Evolutionary conservation across 768 basidiomycete genomes (phyloP), one percentile per base, ranked within the genome.

Genomic region (Russula sp.): DNA sequence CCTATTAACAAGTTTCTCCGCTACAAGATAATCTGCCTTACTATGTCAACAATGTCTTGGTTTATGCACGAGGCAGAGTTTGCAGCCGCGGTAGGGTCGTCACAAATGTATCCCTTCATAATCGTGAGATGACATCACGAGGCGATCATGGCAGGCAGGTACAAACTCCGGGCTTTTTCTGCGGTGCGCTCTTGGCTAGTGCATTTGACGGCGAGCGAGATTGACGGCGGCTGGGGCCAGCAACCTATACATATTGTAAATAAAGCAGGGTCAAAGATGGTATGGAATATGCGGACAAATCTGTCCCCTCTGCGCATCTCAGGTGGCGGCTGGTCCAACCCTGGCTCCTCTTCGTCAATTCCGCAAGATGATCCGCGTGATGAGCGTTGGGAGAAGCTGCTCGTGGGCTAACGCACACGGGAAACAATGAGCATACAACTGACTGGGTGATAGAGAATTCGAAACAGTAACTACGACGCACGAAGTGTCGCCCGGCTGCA

Each of bases 1-100:
- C 20, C 28, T 30, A 36, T 7, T 5, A 42, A 51, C 40, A 16
- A 49, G 49, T 18, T 22, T 34, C 13, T 40, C 18, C 26, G 28
- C 14, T 14, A 34, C 46, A 20, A 20, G 54, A 16, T 24, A 26
- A 11, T 16, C 71, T 28, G 66, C 84, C 90, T 79, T 88, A 86
- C 90, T 80, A 89, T 90, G 70, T 87, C 85, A 36, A 90, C 79
- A 53, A 93, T 81, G 69, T 87, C 83, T 72, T 91, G 86, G 70
- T 93, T 93, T 3, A 78, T 77, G 63, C 83, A 85, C 5, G 71
- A 70, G 1, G 59, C 69, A 16, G 64, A 69, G 62, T 70, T 52
- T 51, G 71, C 38, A 11, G n/a, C 30, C 30, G 73, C 1, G 63
- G 18, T n/a, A 1, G 66, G 68, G 22, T 75, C 75, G 66, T 92